Conservation (phyloP, 2,329 filamentous ascomycete species). For the Diplodia seriata region DNA sequence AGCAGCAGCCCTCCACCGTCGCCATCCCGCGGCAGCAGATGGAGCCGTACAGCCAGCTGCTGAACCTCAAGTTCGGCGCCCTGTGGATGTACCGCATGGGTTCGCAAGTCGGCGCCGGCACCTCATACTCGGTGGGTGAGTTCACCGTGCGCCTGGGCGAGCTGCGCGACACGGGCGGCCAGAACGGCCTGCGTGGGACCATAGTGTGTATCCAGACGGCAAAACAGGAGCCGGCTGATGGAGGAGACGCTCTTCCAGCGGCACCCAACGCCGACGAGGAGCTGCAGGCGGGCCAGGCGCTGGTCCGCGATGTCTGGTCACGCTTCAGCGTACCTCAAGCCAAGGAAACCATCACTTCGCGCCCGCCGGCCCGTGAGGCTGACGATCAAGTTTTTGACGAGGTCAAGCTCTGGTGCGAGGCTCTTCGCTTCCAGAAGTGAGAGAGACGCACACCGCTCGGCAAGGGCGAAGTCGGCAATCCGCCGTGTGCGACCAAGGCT, state of each 20-base stretch:
- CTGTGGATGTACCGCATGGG: conserved; percentile 33
- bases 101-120: conserved; percentile 29
- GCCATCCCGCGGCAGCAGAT: conserved; percentile 33
- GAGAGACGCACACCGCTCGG: neutral
- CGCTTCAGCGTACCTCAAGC: conserved; percentile 29
- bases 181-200: conserved; percentile 26
- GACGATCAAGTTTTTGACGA: conserved; percentile 32
- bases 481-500: neutral
- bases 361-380: neutral
- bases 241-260: neutral
- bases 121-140: conserved; percentile 33
- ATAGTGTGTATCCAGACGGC: conserved; percentile 33
- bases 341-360: conserved; percentile 31
- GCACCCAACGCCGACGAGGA: neutral
- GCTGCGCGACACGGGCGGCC: conserved; percentile 32
- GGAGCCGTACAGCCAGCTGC: conserved; percentile 31
- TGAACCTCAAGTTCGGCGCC: conserved; percentile 34
- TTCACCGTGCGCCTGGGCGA: conserved; percentile 34
- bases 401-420: conserved; percentile 35
- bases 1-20: conserved; percentile 12
- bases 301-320: conserved; percentile 33
- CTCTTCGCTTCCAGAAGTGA: conserved; percentile 32
- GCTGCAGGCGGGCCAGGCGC: conserved; percentile 29
- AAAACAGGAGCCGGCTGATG: neutral
- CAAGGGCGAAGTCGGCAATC: neutral